Evolutionary conservation across 768 basidiomycete genomes (phyloP).

Genomic region (Dentipellis sp.): DNA sequence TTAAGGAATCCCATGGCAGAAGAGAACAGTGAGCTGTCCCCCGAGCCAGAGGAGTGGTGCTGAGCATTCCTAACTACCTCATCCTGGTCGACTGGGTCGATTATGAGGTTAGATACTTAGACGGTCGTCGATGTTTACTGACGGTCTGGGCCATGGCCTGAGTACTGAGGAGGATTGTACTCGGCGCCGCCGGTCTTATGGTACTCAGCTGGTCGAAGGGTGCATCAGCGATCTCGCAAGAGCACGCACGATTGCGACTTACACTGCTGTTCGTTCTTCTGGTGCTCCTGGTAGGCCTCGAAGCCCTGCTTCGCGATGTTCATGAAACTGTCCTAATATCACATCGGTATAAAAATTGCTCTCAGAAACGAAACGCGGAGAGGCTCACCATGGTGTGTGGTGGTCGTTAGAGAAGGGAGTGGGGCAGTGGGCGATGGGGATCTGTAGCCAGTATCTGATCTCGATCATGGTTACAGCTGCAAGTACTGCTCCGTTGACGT

Average conservation of each 20-base stretch:
- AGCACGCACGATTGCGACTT: not conserved
- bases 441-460: not conserved
- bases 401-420: not conserved
- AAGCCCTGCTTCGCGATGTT: slow-evolving; percentile 63
- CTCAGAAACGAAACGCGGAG: not conserved
- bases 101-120: slow-evolving; percentile 2
- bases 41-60: slow-evolving; percentile 36
- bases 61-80: slow-evolving; percentile 51
- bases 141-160: slow-evolving; percentile 16
- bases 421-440: not conserved
- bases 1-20: slow-evolving; percentile 43
- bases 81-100: slow-evolving; percentile 47
- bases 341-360: not conserved
- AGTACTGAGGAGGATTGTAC: slow-evolving; percentile 48
- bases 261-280: not conserved
- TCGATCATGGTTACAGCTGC: not conserved
- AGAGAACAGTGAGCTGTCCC: slow-evolving; percentile 47
- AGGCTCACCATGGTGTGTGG: not conserved
- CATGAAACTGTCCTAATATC: slow-evolving; percentile 52
- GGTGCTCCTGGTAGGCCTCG: slow-evolving; percentile 33
- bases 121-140: not conserved
- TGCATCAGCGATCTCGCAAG: not conserved
- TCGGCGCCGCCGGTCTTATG: slow-evolving; percentile 55
- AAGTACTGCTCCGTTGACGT: not conserved
- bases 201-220: slow-evolving; percentile 3